These are phyloP conservation scores for Chlorella sorokiniana DNA, from an alignment of 139 green algal species.

Conservation along the genomic window DNA sequence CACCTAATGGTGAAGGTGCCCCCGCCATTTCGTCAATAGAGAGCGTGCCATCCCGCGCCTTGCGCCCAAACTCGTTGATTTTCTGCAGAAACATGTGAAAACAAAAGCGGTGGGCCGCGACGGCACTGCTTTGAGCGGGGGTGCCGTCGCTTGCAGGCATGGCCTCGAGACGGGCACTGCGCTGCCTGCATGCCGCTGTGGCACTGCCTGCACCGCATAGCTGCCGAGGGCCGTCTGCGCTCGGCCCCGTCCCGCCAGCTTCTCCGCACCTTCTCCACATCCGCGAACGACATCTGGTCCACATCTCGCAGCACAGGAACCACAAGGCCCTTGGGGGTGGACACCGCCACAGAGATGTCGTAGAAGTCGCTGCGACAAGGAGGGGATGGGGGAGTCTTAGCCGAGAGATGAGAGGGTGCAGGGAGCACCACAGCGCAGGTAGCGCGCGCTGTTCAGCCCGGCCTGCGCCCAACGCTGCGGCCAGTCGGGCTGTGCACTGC, in stretches of 20 bases:
- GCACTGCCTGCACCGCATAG: background rate
- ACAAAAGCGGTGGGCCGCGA: no score
- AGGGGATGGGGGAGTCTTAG: background rate
- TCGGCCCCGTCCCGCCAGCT: no score
- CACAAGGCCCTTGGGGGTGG: slow-evolving; percentile 95
- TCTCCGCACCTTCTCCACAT: slow-evolving; percentile 86
- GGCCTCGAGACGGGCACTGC: no score
- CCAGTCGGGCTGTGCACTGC: no score
- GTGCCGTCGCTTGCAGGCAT: no score
- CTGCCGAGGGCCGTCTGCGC: no score
- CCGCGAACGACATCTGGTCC: slow-evolving; percentile 88
- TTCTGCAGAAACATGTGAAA: slow-evolving; percentile 35
- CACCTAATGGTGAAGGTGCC: slow-evolving; percentile 98
- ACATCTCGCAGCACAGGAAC: slow-evolving; percentile 90
- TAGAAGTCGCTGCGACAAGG: slow-evolving; percentile 57
- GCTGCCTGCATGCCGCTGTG: no score
- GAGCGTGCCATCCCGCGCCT: slow-evolving; percentile 93
- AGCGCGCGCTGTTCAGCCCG: no score
- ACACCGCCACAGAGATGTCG: slow-evolving; percentile 96
- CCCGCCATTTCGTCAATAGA: slow-evolving; percentile 99
- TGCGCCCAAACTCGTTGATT: slow-evolving; percentile 90
- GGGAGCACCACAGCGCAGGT: background rate
- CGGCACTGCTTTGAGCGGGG: no score
- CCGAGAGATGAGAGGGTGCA: background rate
- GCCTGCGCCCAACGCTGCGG: no score